A percentile compares a stretch with the other conserved stretches of the same genome.
These are phyloP conservation scores for Sechiopsis laciniata DNA, from an alignment of 306 rosid genomes.

Conservation along the genomic window DNA sequence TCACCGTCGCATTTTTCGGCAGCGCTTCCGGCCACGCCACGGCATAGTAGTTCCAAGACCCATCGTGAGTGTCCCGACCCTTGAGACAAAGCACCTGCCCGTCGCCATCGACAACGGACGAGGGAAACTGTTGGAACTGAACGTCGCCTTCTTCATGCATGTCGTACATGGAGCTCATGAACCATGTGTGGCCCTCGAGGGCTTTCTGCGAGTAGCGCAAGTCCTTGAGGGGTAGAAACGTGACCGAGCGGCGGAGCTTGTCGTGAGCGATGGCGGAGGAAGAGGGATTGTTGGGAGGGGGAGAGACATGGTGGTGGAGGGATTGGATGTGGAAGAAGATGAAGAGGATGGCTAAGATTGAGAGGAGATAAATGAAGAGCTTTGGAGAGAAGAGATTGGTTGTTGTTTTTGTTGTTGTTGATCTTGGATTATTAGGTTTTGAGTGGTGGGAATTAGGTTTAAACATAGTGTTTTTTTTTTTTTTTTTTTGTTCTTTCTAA, in stretches of 20 bases:
- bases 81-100: constrained; percentile 48
- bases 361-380: constrained; percentile 33
- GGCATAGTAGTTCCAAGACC: constrained; percentile 60
- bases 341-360: constrained; percentile 34
- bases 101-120: constrained; percentile 30
- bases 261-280: neutral
- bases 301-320: neutral
- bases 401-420: neutral
- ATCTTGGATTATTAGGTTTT: neutral
- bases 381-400: constrained; percentile 25
- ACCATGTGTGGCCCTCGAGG: constrained; percentile 61
- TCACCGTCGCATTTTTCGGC: constrained; percentile 47
- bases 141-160: constrained; percentile 46
- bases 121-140: constrained; percentile 63
- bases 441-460: constrained; percentile 1
- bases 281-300: neutral
- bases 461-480: neutral
- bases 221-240: constrained; percentile 65
- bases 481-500: too few species aligned
- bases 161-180: constrained; percentile 68
- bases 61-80: constrained; percentile 53
- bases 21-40: constrained; percentile 52
- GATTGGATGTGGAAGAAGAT: constrained; percentile 31
- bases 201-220: constrained; percentile 37
- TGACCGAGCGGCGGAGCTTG: constrained; percentile 43